These are phyloP conservation scores for Guyanaporus albipodus DNA, from an alignment of 768 basidiomycete genomes.

Conservation along the genomic window DNA sequence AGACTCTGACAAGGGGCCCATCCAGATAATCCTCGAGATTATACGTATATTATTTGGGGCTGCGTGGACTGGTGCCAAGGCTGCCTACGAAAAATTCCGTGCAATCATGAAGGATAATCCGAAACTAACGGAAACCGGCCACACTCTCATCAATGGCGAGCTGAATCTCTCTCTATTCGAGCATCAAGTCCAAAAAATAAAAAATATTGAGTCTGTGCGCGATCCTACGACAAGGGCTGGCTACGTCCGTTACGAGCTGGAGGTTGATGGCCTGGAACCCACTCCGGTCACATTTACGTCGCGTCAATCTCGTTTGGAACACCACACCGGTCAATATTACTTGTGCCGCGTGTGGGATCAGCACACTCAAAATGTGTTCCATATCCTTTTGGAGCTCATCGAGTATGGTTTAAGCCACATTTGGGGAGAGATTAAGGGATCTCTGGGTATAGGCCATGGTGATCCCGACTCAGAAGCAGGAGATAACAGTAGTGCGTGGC, in stretches of 20 bases:
- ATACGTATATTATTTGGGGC: slow-evolving; percentile 6
- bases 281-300: slow-evolving; percentile 9
- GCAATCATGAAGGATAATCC: no score
- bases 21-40: slow-evolving; percentile 14
- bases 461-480: background rate
- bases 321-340: slow-evolving; percentile 10
- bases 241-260: slow-evolving; percentile 11
- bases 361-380: slow-evolving; percentile 12
- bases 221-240: background rate
- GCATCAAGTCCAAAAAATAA: slow-evolving; percentile 17
- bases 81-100: no score
- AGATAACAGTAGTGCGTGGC: slow-evolving; percentile 1
- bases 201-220: no score
- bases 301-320: background rate
- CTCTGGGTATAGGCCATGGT: no score
- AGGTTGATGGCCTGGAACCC: slow-evolving; percentile 5
- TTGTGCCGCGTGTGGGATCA: slow-evolving; percentile 23
- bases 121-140: no score
- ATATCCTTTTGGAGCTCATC: slow-evolving; percentile 16
- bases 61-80: slow-evolving; percentile 5
- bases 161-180: slow-evolving; percentile 22
- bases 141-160: slow-evolving; percentile 22
- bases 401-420: no score
- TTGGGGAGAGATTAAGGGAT: no score
- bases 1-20: slow-evolving; percentile 5